Percentiles rank a stretch among this genome's conserved stretches.
Evolutionary conservation across 768 basidiomycete species (phyloP).

Genomic region (Russula abietina): DNA sequence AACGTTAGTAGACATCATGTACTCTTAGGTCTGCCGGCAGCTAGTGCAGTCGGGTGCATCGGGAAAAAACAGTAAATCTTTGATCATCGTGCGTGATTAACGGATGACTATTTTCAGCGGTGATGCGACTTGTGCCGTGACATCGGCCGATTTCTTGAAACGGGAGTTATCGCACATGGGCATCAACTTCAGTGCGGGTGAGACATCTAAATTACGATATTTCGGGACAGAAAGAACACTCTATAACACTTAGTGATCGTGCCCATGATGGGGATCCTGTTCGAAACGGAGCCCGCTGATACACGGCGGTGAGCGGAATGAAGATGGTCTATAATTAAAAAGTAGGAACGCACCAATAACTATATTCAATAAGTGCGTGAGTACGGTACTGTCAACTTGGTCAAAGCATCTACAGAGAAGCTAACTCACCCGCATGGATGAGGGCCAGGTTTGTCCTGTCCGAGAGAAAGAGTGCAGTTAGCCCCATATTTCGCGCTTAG

Average conservation of each 20-base stretch:
- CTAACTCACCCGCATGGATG: constrained; percentile 82
- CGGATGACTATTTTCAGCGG: neutral
- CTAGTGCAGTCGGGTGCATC: constrained; percentile 14
- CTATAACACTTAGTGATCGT: constrained; percentile 32
- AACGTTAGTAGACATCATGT: constrained; percentile 31
- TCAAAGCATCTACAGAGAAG: constrained; percentile 16
- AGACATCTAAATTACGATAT: constrained; percentile 8
- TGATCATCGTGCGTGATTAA: neutral
- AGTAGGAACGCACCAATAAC: constrained; percentile 42
- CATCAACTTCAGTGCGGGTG: neutral
- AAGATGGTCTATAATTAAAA: neutral
- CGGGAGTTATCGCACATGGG: neutral
- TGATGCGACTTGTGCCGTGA: neutral
- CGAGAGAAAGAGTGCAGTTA: constrained; percentile 7
- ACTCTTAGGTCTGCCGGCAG: constrained; percentile 27
- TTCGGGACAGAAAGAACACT: constrained; percentile 11
- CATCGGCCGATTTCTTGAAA: neutral
- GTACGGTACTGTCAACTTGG: neutral
- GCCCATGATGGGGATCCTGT: constrained; percentile 69
- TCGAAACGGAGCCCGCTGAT: constrained; percentile 84
- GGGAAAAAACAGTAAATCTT: constrained; percentile 13
- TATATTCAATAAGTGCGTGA: constrained; percentile 24
- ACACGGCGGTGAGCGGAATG: constrained; percentile 5
- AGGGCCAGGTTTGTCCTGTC: constrained; percentile 81
- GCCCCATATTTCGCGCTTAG: neutral